These are phyloP conservation scores for Hypoxylon subgilvum DNA, from an alignment of 495 filamentous ascomycete genomes.

Conservation along the genomic window DNA sequence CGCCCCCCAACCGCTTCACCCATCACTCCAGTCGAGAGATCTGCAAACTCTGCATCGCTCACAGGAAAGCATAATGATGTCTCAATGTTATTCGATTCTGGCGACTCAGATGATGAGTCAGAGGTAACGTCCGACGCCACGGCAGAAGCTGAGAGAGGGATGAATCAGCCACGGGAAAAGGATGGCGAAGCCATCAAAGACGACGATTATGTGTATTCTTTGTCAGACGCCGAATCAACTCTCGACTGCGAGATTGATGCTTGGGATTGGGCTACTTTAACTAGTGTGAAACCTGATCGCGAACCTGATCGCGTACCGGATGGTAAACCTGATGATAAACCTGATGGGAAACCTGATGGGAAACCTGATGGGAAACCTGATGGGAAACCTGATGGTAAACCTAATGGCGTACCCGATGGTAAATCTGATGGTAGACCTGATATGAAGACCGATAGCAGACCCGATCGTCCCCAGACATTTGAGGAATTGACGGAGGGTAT, in stretches of 20 bases:
- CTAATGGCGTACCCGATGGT: too few species aligned
- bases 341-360: too few species aligned
- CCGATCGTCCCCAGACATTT: constrained; percentile 32
- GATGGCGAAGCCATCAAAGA: constrained; percentile 35
- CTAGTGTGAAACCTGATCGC: neutral
- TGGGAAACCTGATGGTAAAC: too few species aligned
- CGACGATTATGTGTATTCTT: constrained; percentile 32
- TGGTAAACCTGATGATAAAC: too few species aligned
- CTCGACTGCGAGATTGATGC: constrained; percentile 14
- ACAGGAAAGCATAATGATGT: neutral
- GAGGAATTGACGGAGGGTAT: constrained; percentile 21
- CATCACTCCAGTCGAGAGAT: constrained; percentile 2
- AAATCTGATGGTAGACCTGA: too few species aligned
- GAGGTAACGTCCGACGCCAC: constrained; percentile 1
- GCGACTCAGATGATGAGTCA: constrained; percentile 1
- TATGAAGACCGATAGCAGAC: neutral
- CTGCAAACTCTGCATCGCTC: neutral
- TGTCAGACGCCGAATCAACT: constrained; percentile 20
- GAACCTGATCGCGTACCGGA: too few species aligned
- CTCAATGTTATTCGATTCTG: neutral
- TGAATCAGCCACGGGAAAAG: constrained; percentile 20
- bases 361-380: too few species aligned
- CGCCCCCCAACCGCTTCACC: constrained; percentile 6
- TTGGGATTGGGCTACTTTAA: constrained; percentile 4
- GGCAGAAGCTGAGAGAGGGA: constrained; percentile 17